Conservation (phyloP, 768 basidiomycete genomes). For the Boletus subparvulus region DNA sequence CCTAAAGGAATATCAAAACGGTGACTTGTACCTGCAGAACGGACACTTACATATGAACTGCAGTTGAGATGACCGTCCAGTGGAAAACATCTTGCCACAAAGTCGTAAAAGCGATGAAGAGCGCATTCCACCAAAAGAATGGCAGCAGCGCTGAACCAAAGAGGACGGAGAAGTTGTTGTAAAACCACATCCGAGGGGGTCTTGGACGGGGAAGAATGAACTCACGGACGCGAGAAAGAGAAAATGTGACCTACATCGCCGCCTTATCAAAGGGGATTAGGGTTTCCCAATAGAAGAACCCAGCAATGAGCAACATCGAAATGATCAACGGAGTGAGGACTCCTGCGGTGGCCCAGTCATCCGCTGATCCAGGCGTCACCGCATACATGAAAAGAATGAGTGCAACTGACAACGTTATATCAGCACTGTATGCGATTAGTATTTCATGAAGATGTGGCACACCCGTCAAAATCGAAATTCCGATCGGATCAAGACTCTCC, state of each 20-base stretch:
- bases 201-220: constrained; percentile 17
- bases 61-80: constrained; percentile 42
- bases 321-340: constrained; percentile 49
- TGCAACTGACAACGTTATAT: constrained; percentile 25
- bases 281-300: constrained; percentile 55
- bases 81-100: constrained; percentile 43
- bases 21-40: not conserved
- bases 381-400: constrained; percentile 43
- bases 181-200: constrained; percentile 45
- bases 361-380: constrained; percentile 46
- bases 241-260: constrained; percentile 36
- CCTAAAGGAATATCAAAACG: constrained; percentile 24
- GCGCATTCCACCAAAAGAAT: constrained; percentile 42
- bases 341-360: constrained; percentile 47
- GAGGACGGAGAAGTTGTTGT: constrained; percentile 41
- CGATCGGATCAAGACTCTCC: constrained; percentile 38
- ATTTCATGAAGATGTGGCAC: not conserved
- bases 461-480: constrained; percentile 41
- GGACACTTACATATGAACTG: constrained; percentile 38
- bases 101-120: constrained; percentile 36
- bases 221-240: not conserved
- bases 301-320: constrained; percentile 38
- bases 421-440: not conserved
- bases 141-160: constrained; percentile 39
- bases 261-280: constrained; percentile 40